Percentiles rank a stretch among this genome's conserved stretches.
Conservation (phyloP, 1,139 yeast genomes). For the Yamadazyma jaroonii region DNA sequence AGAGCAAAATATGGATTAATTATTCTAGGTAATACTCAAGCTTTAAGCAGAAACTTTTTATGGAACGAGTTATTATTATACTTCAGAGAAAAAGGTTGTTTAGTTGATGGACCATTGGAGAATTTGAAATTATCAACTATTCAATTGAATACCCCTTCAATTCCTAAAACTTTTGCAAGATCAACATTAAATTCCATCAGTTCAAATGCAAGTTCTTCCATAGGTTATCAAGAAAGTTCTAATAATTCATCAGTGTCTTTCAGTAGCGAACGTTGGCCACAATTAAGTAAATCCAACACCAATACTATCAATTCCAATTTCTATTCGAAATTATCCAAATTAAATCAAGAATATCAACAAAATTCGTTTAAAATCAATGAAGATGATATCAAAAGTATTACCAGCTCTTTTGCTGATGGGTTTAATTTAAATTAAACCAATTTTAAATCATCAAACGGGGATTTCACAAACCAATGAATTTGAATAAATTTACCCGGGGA, state of each 20-base stretch:
- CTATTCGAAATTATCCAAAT: slow-evolving; percentile 37
- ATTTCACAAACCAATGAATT: too few relatives aligned
- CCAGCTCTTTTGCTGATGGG: slow-evolving; percentile 46
- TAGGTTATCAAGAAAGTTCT: slow-evolving; percentile 1
- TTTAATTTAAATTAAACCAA: slow-evolving; percentile 18
- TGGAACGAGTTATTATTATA: slow-evolving; percentile 82
- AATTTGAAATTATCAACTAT: slow-evolving; percentile 73
- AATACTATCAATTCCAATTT: slow-evolving; percentile 45
- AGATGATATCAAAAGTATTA: slow-evolving; percentile 48
- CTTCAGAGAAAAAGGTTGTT: slow-evolving; percentile 79
- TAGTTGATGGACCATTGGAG: slow-evolving; percentile 90
- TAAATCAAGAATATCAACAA: slow-evolving; percentile 21
- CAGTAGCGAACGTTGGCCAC: slow-evolving; percentile 26
- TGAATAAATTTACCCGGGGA: too few relatives aligned
- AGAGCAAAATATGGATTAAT: slow-evolving; percentile 86
- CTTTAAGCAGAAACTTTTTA: slow-evolving; percentile 65
- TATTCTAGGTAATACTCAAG: slow-evolving; percentile 80
- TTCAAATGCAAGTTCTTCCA: not conserved
- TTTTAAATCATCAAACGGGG: too few relatives aligned
- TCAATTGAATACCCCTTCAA: slow-evolving; percentile 33
- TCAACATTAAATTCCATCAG: not conserved
- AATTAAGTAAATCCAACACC: slow-evolving; percentile 16
- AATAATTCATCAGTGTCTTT: not conserved
- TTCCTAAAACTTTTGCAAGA: not conserved
- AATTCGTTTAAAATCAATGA: slow-evolving; percentile 24